These are phyloP conservation scores for Neoarthrinium moseri DNA, from an alignment of 2,329 filamentous ascomycete species.

Conservation along the genomic window DNA sequence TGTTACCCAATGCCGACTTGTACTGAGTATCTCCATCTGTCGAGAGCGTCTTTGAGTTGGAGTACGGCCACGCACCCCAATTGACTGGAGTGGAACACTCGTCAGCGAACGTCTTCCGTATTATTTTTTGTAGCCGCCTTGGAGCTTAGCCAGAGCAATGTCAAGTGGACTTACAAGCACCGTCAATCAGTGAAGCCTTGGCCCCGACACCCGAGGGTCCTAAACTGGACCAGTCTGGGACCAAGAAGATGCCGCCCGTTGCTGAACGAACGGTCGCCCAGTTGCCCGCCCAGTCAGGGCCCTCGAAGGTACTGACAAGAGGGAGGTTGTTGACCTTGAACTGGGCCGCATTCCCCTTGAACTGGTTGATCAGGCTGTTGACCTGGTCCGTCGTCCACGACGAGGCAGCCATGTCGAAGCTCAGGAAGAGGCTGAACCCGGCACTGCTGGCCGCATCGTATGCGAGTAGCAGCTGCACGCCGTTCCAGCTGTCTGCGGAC, in stretches of 20 bases:
- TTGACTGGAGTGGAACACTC: conserved; percentile 31
- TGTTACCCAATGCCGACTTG: conserved; percentile 1
- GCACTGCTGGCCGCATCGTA: conserved; percentile 22
- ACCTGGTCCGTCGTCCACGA: conserved; percentile 26
- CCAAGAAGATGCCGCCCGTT: conserved; percentile 34
- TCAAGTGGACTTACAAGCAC: conserved; percentile 4
- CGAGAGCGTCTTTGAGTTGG: conserved; percentile 23
- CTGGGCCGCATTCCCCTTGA: conserved; percentile 23
- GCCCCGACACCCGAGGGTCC: conserved; percentile 20
- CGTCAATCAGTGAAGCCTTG: conserved; percentile 11
- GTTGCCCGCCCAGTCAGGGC: conserved; percentile 35
- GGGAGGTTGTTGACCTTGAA: conserved; percentile 29
- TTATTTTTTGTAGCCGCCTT: background rate
- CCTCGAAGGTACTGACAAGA: conserved; percentile 52
- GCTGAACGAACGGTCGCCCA: conserved; percentile 33
- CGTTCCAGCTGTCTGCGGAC: conserved; percentile 13
- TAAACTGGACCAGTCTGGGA: conserved; percentile 46
- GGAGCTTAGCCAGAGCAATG: background rate
- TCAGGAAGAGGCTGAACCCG: conserved; percentile 37
- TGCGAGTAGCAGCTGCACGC: conserved; percentile 18
- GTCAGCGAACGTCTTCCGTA: background rate
- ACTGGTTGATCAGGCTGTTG: conserved; percentile 22
- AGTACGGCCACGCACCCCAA: conserved; percentile 49
- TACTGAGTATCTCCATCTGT: conserved; percentile 6
- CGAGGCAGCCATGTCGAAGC: conserved; percentile 32